These are phyloP conservation scores for Leccinum arenicola DNA, from an alignment of 768 basidiomycete species.

Conservation along the genomic window DNA sequence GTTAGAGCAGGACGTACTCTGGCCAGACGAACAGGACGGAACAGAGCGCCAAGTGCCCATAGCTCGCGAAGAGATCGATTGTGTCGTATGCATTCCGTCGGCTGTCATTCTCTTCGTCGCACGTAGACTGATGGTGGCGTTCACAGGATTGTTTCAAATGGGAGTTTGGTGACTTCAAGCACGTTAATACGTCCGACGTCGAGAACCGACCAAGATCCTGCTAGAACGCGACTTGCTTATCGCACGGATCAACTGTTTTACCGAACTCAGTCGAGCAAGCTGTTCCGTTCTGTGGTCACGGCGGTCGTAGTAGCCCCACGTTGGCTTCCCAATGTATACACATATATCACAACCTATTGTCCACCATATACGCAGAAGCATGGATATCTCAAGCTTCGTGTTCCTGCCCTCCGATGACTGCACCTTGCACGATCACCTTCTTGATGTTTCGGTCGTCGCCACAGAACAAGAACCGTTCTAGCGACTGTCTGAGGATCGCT, in stretches of 20 bases:
- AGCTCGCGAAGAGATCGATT: constrained; percentile 61
- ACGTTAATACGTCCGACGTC: background rate
- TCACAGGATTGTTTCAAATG: constrained; percentile 74
- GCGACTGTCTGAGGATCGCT: constrained; percentile 46
- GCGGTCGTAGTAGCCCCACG: constrained; percentile 2
- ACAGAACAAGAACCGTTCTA: constrained; percentile 85
- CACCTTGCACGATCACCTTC: constrained; percentile 82
- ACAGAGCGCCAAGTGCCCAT: constrained; percentile 48
- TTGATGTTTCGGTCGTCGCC: constrained; percentile 85
- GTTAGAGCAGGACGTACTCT: constrained; percentile 44
- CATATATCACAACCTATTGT: constrained; percentile 1
- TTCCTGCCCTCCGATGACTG: constrained; percentile 67
- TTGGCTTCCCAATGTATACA: background rate
- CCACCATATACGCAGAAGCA: constrained; percentile 6
- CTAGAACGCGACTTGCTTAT: background rate
- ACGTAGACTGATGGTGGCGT: background rate
- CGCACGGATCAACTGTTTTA: constrained; percentile 4
- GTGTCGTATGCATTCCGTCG: constrained; percentile 44
- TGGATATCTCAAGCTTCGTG: constrained; percentile 16
- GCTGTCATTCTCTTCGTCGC: background rate
- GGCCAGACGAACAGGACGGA: constrained; percentile 37
- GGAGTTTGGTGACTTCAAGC: constrained; percentile 58
- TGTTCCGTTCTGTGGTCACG: background rate
- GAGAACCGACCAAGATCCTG: background rate
- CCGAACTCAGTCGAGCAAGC: background rate